These are phyloP conservation scores for Rhododendron molle DNA, from an alignment of 148 eudicot genomes.

Conservation along the genomic window DNA sequence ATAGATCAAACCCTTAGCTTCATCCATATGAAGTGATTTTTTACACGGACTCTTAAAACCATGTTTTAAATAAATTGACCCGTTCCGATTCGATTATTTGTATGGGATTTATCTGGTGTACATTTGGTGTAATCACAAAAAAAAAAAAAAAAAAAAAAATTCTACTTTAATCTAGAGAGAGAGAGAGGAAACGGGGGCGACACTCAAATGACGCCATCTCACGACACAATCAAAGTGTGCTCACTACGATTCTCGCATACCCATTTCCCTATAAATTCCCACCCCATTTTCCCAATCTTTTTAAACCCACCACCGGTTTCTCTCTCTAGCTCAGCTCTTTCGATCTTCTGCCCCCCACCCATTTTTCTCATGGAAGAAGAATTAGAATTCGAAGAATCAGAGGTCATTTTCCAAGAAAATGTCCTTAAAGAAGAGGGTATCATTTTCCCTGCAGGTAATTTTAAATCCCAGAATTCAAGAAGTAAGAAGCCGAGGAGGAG, in stretches of 20 bases:
- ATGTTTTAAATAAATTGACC: too few relatives aligned
- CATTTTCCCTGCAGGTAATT: background rate
- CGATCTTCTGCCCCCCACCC: background rate
- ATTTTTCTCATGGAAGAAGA: slow-evolving; percentile 18
- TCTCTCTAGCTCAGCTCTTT: background rate
- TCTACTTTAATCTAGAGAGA: too few relatives aligned
- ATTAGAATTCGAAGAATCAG: slow-evolving; percentile 59
- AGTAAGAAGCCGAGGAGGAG: slow-evolving; percentile 12
- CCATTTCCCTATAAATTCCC: slow-evolving; percentile 25
- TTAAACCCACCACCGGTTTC: background rate
- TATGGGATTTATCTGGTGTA: too few relatives aligned
- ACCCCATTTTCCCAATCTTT: background rate
- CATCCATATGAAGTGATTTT: too few relatives aligned
- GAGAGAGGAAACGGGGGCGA: background rate
- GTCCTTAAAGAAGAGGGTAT: background rate
- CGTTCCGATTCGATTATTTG: too few relatives aligned
- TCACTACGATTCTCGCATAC: slow-evolving; percentile 2
- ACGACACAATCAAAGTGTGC: slow-evolving; percentile 13
- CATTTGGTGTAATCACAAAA: too few relatives aligned
- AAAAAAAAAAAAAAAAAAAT: too few relatives aligned
- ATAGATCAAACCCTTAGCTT: too few relatives aligned
- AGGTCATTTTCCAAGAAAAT: slow-evolving; percentile 38
- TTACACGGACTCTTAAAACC: too few relatives aligned
- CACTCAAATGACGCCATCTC: slow-evolving; percentile 3
- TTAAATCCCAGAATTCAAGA: slow-evolving; percentile 7